A percentile compares a stretch with the other conserved stretches of the same genome.
These are phyloP conservation scores for Euclidium syriacum DNA, from an alignment of 345 rosid species.

Conservation along the genomic window DNA sequence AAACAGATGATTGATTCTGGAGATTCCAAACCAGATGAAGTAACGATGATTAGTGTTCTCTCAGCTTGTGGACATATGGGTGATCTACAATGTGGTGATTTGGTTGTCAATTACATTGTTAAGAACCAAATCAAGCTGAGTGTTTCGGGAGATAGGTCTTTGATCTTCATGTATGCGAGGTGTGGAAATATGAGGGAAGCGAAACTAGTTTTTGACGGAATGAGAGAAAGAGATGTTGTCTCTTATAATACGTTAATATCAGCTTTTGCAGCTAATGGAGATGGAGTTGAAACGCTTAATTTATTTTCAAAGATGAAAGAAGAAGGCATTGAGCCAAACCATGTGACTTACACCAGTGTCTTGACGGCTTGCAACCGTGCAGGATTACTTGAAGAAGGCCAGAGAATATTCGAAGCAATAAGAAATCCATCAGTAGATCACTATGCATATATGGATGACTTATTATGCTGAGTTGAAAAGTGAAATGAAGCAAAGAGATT, in stretches of 20 bases:
- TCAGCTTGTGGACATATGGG: conserved; percentile 49
- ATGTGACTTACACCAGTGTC: conserved; percentile 33
- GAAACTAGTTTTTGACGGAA: conserved; percentile 28
- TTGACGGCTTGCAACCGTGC: conserved; percentile 44
- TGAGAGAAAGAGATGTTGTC: conserved; percentile 31
- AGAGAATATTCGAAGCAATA: conserved; percentile 23
- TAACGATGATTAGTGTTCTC: conserved; percentile 36
- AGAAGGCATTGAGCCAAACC: conserved; percentile 36
- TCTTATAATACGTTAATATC: conserved; percentile 39
- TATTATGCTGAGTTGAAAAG: conserved; percentile 30
- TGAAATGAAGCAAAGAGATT: conserved; percentile 20
- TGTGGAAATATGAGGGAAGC: conserved; percentile 36
- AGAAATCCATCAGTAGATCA: conserved; percentile 26
- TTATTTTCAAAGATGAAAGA: conserved; percentile 27
- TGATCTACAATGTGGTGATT: conserved; percentile 35
- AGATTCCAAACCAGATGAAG: conserved; percentile 35
- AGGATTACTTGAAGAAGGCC: conserved; percentile 39
- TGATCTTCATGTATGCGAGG: conserved; percentile 41
- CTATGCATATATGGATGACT: conserved; percentile 34
- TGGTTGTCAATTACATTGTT: conserved; percentile 24
- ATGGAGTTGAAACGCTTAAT: conserved; percentile 27
- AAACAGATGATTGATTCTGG: conserved; percentile 26
- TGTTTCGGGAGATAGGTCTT: conserved; percentile 36
- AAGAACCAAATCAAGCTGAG: conserved; percentile 33
- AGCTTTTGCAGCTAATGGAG: conserved; percentile 43